phyloP scores from a whole-genome alignment of 345 rosid genomes.

The Cardamine resedifolia region DNA sequence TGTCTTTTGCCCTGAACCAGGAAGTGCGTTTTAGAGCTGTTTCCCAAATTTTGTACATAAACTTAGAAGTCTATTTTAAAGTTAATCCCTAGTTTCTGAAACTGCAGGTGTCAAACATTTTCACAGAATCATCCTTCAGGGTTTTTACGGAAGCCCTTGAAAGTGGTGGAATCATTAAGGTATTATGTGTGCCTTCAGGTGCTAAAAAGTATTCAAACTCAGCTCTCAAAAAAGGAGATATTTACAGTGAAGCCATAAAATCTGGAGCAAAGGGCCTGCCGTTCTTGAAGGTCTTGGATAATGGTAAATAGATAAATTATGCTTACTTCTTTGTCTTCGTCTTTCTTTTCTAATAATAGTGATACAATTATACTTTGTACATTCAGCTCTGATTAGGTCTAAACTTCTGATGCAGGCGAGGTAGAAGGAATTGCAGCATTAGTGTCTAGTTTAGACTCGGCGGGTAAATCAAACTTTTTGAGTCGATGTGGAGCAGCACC shows the following conservation, averaged over 20 bases:
- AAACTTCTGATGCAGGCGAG: constrained; percentile 35
- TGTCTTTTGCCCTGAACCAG: background rate
- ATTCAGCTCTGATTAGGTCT: constrained; percentile 6
- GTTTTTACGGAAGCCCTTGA: constrained; percentile 70
- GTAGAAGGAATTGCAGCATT: constrained; percentile 83
- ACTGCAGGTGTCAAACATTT: constrained; percentile 82
- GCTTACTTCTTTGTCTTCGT: constrained; percentile 2
- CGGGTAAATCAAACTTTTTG: constrained; percentile 47
- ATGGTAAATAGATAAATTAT: constrained; percentile 52
- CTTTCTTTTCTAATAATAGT: background rate
- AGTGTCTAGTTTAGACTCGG: constrained; percentile 65
- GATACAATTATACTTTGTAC: background rate
- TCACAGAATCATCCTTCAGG: constrained; percentile 66
- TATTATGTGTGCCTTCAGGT: constrained; percentile 74
- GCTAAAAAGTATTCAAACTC: constrained; percentile 76
- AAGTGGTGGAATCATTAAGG: constrained; percentile 76
- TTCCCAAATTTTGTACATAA: background rate
- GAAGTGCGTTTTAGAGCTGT: background rate
- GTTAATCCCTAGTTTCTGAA: constrained; percentile 18
- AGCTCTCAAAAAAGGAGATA: constrained; percentile 90
- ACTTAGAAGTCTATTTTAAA: background rate
- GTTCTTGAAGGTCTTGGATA: constrained; percentile 82
- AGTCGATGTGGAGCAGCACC: constrained; percentile 67
- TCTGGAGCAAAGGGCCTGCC: constrained; percentile 98
- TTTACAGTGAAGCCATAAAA: constrained; percentile 76